These are phyloP conservation scores for Hymenoscyphus albidus DNA, from an alignment of 2,329 filamentous ascomycete species.

Conservation along the genomic window DNA sequence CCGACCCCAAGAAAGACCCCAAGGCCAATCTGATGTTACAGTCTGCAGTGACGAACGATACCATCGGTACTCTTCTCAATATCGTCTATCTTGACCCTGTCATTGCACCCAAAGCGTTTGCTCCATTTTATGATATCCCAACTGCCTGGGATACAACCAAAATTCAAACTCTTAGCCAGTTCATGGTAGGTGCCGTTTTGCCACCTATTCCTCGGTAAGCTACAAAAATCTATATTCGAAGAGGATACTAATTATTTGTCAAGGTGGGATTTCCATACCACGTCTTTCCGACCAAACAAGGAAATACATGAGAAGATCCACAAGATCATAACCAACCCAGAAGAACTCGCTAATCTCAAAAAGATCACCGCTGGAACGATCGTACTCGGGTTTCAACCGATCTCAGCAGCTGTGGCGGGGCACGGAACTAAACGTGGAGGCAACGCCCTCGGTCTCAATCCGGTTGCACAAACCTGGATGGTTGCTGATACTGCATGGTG, in stretches of 20 bases:
- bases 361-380: slow-evolving; percentile 1
- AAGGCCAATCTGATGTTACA: slow-evolving; percentile 22
- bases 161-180: background rate
- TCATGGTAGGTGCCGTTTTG: slow-evolving; percentile 2
- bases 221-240: too few relatives aligned
- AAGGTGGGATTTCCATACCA: slow-evolving; percentile 3
- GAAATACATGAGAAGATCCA: background rate
- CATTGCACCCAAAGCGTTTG: background rate
- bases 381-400: background rate
- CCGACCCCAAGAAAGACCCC: slow-evolving; percentile 44
- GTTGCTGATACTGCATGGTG: slow-evolving; percentile 3
- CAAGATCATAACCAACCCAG: slow-evolving; percentile 3
- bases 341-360: background rate
- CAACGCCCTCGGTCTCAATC: background rate
- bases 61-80: background rate
- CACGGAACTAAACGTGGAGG: background rate
- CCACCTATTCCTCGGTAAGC: background rate
- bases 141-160: background rate
- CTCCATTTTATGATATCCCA: background rate
- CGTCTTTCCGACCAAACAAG: slow-evolving; percentile 4
- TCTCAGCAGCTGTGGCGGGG: background rate
- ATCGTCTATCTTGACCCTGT: background rate
- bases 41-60: background rate
- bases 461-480: slow-evolving; percentile 2
- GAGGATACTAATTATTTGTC: too few relatives aligned